Conservation (phyloP, 345 rosid genomes). For the Ricinus communis region DNA sequence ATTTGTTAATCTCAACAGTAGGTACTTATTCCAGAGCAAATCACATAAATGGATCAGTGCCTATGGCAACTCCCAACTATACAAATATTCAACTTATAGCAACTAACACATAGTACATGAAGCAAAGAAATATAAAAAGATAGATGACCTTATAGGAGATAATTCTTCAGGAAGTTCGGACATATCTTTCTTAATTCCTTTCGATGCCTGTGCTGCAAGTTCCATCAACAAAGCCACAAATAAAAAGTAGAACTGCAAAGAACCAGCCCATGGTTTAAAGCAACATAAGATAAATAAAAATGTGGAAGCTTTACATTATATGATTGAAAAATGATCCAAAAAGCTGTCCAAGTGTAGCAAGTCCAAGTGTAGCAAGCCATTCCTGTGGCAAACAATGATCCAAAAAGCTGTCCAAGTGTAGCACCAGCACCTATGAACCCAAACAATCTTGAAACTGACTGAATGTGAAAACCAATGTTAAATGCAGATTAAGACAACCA, state of each 20-base stretch:
- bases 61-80: too few relatives aligned
- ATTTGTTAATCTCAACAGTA: too few relatives aligned
- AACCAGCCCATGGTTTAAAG: constrained; percentile 18
- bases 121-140: too few relatives aligned
- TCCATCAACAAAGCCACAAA: constrained; percentile 88
- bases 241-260: constrained; percentile 65
- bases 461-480: constrained; percentile 38
- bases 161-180: constrained; percentile 62
- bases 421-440: constrained; percentile 99
- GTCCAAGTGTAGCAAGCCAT: constrained; percentile 94
- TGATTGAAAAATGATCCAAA: constrained; percentile 61
- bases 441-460: constrained; percentile 97
- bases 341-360: constrained; percentile 63
- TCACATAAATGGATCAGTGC: too few relatives aligned
- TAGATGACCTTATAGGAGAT: constrained; percentile 59
- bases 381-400: constrained; percentile 78
- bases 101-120: too few relatives aligned
- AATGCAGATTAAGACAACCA: constrained; percentile 21
- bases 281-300: constrained; percentile 17
- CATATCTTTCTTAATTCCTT: constrained; percentile 64
- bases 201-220: constrained; percentile 82
- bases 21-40: too few relatives aligned
- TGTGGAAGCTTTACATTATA: constrained; percentile 14
- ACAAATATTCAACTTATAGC: too few relatives aligned
- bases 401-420: constrained; percentile 94